phyloP scores from a whole-genome alignment of 208 protist species.

The Leishmania turanica region DNA sequence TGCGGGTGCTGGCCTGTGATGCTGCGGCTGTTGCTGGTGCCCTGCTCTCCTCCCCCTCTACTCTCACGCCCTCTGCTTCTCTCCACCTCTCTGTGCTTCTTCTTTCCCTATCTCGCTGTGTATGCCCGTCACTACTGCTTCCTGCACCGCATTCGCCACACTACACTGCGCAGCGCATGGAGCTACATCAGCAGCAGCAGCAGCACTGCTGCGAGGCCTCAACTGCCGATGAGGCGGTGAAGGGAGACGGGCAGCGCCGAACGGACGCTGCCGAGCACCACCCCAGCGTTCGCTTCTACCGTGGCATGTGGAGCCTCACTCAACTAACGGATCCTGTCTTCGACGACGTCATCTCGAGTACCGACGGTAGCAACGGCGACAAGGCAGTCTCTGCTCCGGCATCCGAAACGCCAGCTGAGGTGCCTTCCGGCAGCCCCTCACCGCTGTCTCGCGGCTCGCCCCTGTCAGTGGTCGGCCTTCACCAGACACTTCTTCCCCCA shows the following conservation, averaged over 20 bases:
- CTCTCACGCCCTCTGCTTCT: background rate
- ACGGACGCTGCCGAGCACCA: slow-evolving; percentile 27
- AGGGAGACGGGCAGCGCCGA: background rate
- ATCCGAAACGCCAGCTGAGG: background rate
- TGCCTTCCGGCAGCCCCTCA: background rate
- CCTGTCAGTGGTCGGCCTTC: slow-evolving; percentile 65
- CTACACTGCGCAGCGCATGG: background rate
- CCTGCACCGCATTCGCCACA: background rate
- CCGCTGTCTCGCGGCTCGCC: background rate
- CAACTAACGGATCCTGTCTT: slow-evolving; percentile 13
- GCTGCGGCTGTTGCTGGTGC: background rate
- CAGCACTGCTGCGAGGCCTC: background rate
- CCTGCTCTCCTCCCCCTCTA: too few species aligned
- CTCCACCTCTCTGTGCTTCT: background rate
- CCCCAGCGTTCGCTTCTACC: slow-evolving; percentile 68
- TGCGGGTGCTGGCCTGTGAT: background rate
- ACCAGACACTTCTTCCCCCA: slow-evolving; percentile 72
- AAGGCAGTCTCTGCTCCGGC: background rate
- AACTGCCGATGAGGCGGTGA: background rate
- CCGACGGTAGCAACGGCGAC: background rate
- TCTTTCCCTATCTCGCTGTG: background rate
- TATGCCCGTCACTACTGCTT: background rate
- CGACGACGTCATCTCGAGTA: background rate
- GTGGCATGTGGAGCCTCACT: slow-evolving; percentile 35
- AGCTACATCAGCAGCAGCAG: background rate